Evolutionary conservation across 495 filamentous ascomycete genomes (phyloP).

Genomic region (Aspergillus kassunensis): DNA sequence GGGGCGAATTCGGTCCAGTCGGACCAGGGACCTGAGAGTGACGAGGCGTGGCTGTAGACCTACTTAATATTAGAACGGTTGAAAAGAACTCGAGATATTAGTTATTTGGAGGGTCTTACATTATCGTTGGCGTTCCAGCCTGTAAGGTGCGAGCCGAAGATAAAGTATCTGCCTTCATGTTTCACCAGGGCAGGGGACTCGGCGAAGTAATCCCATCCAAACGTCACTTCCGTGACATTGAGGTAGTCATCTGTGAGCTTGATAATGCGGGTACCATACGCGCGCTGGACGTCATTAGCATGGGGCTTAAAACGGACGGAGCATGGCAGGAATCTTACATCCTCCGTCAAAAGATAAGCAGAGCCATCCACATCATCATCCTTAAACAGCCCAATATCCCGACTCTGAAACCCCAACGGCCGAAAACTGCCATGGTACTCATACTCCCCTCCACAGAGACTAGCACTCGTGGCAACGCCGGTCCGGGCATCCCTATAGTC

Average conservation of each 20-base stretch:
- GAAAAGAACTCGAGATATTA: constrained; percentile 25
- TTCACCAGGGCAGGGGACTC: constrained; percentile 50
- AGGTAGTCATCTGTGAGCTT: constrained; percentile 12
- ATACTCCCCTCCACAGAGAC: constrained; percentile 53
- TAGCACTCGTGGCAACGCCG: constrained; percentile 55
- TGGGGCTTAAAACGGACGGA: background rate
- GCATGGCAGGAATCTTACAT: constrained; percentile 30
- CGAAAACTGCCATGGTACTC: constrained; percentile 17
- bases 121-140: constrained; percentile 21
- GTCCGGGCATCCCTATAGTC: constrained; percentile 62
- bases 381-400: constrained; percentile 62
- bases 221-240: constrained; percentile 36
- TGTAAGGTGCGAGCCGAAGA: constrained; percentile 47
- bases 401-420: constrained; percentile 50
- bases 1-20: constrained; percentile 57
- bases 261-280: constrained; percentile 14
- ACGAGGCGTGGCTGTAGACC: constrained; percentile 30
- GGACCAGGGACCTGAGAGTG: constrained; percentile 49
- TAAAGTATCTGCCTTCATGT: constrained; percentile 46
- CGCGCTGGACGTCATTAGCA: background rate
- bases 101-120: constrained; percentile 2
- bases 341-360: constrained; percentile 61
- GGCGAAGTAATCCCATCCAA: constrained; percentile 31
- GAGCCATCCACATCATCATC: constrained; percentile 51
- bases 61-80: background rate